Percentiles rank a stretch among this genome's conserved stretches.
Conservation (phyloP, 306 rosid genomes). For the Dalbergia cochinchinensis region DNA sequence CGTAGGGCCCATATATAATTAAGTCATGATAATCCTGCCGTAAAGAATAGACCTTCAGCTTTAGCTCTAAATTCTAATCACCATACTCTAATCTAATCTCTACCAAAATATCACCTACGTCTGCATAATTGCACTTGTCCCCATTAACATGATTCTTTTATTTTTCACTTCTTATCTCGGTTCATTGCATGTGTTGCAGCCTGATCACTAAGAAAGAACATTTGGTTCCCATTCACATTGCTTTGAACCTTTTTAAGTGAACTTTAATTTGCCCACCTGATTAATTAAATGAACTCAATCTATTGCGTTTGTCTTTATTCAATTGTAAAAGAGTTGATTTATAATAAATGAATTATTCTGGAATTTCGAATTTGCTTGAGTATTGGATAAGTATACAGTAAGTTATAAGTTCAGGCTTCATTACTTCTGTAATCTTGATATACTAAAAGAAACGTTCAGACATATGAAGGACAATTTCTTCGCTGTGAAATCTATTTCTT, state of each 20-base stretch:
- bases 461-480: no score
- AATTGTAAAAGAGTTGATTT: not conserved
- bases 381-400: no score
- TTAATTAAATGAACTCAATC: not conserved
- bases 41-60: not conserved
- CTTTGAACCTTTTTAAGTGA: slow-evolving; percentile 23
- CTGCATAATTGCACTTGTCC: slow-evolving; percentile 5
- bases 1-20: slow-evolving; percentile 37
- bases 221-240: slow-evolving; percentile 13
- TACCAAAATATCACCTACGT: slow-evolving; percentile 23
- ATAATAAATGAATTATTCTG: not conserved
- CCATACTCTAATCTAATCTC: slow-evolving; percentile 3
- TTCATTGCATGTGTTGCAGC: slow-evolving; percentile 11
- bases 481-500: no score
- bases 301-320: not conserved
- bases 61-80: not conserved
- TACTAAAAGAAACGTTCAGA: no score
- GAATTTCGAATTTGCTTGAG: not conserved
- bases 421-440: no score
- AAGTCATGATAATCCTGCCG: slow-evolving; percentile 8
- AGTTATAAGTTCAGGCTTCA: no score
- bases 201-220: not conserved
- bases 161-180: not conserved
- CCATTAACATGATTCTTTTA: slow-evolving; percentile 21
- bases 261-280: not conserved